Conservation (phyloP, 129 eudicot species). For the Silybum marianum region DNA sequence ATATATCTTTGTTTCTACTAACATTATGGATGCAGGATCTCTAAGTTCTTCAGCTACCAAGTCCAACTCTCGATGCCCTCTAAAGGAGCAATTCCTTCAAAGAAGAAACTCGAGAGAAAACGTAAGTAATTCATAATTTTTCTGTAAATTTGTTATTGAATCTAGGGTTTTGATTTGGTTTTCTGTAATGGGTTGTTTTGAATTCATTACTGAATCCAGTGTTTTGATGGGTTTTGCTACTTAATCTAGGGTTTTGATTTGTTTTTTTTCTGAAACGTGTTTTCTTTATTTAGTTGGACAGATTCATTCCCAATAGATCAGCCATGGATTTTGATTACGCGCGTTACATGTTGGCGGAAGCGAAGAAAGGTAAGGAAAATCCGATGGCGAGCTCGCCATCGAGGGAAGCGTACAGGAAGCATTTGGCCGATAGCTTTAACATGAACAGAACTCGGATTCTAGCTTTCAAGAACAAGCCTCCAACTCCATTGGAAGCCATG, state of each 20-base stretch:
- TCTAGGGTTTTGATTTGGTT: not conserved
- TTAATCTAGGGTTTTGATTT: not conserved
- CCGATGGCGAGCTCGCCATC: slow-evolving; percentile 69
- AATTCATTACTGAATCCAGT: not conserved
- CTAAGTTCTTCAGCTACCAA: slow-evolving; percentile 46
- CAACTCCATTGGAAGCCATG: slow-evolving; percentile 54
- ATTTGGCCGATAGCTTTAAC: slow-evolving; percentile 72
- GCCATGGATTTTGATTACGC: slow-evolving; percentile 96
- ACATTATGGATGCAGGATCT: slow-evolving; percentile 80
- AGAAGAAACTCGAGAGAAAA: slow-evolving; percentile 64
- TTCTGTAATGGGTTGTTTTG: not conserved
- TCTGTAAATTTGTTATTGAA: not conserved
- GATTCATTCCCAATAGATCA: slow-evolving; percentile 90
- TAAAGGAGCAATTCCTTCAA: slow-evolving; percentile 67
- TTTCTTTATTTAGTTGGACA: slow-evolving; percentile 69
- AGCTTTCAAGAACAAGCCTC: slow-evolving; percentile 98
- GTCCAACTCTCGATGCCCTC: slow-evolving; percentile 56
- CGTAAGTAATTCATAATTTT: slow-evolving; percentile 26
- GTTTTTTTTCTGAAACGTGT: not conserved
- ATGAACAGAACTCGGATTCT: slow-evolving; percentile 86
- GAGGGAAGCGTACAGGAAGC: slow-evolving; percentile 89
- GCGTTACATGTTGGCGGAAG: slow-evolving; percentile 82
- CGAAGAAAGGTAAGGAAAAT: slow-evolving; percentile 80
- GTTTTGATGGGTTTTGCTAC: not conserved
- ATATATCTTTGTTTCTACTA: slow-evolving; percentile 34